A percentile compares a stretch with the other conserved stretches of the same genome.
phyloP scores from a whole-genome alignment of 192 early-diverging fungal genomes.

The Rhizoclosmatium sp. region DNA sequence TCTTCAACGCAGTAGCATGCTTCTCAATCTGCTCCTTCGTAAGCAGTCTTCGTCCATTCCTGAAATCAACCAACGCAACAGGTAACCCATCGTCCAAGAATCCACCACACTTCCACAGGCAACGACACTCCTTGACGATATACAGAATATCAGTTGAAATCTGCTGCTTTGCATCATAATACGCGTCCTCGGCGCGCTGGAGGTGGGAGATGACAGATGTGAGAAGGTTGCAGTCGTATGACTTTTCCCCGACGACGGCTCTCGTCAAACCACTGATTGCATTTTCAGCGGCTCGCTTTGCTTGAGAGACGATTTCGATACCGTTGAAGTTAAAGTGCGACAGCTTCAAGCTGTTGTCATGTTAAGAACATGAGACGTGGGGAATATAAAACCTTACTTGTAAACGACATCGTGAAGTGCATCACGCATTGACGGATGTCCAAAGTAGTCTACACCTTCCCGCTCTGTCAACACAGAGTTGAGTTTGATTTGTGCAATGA shows the following conservation, averaged over 20 bases:
- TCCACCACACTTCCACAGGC: background rate
- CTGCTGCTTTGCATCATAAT: slow-evolving; percentile 5
- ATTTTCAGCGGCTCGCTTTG: background rate
- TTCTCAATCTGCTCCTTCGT: background rate
- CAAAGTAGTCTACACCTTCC: slow-evolving; percentile 76
- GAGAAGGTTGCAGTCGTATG: background rate
- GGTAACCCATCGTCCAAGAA: background rate
- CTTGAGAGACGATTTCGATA: slow-evolving; percentile 8
- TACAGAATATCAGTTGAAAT: background rate
- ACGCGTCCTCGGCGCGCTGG: background rate
- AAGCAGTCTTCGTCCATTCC: background rate
- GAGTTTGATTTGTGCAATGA: slow-evolving; percentile 70
- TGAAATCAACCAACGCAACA: background rate
- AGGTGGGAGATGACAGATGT: slow-evolving; percentile 7
- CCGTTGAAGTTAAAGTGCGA: slow-evolving; percentile 15
- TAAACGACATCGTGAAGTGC: slow-evolving; percentile 43
- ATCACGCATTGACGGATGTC: slow-evolving; percentile 66
- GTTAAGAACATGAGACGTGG: background rate
- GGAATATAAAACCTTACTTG: slow-evolving; percentile 1
- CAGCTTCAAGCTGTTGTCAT: slow-evolving; percentile 7
- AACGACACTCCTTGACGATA: slow-evolving; percentile 4
- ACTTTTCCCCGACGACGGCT: slow-evolving; percentile 5
- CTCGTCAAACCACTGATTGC: slow-evolving; percentile 9
- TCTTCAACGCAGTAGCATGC: background rate
- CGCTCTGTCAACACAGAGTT: slow-evolving; percentile 77